phyloP scores from a whole-genome alignment of 257 asterid genomes.

The Thymus quinquecostatus region DNA sequence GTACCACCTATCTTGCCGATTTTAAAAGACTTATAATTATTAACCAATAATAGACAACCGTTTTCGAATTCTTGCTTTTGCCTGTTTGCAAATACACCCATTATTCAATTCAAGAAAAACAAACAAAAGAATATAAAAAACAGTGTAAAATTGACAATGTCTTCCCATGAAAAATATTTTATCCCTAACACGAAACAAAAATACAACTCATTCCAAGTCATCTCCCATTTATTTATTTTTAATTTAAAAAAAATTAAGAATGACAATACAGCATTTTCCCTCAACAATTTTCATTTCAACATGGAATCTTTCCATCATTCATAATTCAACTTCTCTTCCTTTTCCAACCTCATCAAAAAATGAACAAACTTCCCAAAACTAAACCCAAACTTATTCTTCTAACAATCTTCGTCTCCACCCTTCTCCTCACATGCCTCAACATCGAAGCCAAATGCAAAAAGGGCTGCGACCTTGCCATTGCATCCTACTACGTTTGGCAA shows the following conservation, averaged over 20 bases:
- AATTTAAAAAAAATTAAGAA: slow-evolving; percentile 15
- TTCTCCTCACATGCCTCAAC: slow-evolving; percentile 29
- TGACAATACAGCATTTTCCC: slow-evolving; percentile 44
- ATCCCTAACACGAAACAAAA: not conserved
- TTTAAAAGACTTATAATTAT: not conserved
- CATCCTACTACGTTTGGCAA: slow-evolving; percentile 62
- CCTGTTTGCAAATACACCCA: not conserved
- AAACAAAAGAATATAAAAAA: not conserved
- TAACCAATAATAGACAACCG: not conserved
- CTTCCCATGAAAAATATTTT: not conserved
- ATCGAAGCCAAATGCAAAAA: slow-evolving; percentile 58
- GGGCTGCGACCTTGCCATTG: slow-evolving; percentile 70
- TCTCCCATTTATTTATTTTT: slow-evolving; percentile 6
- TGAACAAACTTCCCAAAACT: slow-evolving; percentile 34
- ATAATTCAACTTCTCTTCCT: slow-evolving; percentile 13
- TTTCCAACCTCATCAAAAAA: slow-evolving; percentile 31
- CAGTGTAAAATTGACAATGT: slow-evolving; percentile 14
- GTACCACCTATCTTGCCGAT: not conserved
- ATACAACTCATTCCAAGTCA: slow-evolving; percentile 30
- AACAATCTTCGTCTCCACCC: slow-evolving; percentile 11
- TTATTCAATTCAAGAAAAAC: slow-evolving; percentile 10
- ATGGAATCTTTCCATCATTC: slow-evolving; percentile 43
- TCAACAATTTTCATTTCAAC: slow-evolving; percentile 15
- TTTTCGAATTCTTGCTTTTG: not conserved
- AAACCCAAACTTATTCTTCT: slow-evolving; percentile 6